Evolutionary conservation across 208 protist genomes (phyloP).

Genomic region (Herpetomonas samuelpessoai): DNA sequence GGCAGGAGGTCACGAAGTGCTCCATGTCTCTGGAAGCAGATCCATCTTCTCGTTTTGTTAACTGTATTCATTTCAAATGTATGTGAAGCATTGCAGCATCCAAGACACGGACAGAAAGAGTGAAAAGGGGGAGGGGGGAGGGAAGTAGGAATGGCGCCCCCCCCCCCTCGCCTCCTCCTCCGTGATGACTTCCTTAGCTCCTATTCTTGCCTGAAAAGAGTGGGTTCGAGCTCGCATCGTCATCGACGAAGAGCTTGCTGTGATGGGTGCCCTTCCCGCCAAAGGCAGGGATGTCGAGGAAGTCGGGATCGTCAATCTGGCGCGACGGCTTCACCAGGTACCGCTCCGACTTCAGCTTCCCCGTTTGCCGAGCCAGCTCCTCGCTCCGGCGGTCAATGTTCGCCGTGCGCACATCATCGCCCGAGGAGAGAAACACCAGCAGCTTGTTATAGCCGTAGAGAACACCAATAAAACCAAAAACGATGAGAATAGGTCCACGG

Average conservation of each 20-base stretch:
- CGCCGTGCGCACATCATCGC: constrained; percentile 28
- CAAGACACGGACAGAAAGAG: constrained; percentile 7
- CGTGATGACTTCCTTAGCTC: constrained; percentile 3
- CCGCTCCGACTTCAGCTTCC: constrained; percentile 61
- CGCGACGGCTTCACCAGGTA: constrained; percentile 68
- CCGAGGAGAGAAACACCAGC: constrained; percentile 35
- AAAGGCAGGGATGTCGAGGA: constrained; percentile 63
- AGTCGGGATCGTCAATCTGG: constrained; percentile 81
- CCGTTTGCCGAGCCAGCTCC: constrained; percentile 32
- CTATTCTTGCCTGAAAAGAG: constrained; percentile 16
- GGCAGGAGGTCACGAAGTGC: too few species aligned
- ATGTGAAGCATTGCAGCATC: constrained; percentile 1
- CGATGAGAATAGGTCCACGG: constrained; percentile 27
- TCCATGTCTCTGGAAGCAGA: not conserved
- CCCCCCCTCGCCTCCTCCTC: not conserved
- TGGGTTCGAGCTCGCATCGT: constrained; percentile 24
- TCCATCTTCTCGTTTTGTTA: constrained; percentile 8
- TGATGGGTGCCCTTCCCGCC: constrained; percentile 59
- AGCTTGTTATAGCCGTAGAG: constrained; percentile 53
- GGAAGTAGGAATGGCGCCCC: too few species aligned
- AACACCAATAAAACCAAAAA: constrained; percentile 22
- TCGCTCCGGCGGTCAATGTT: constrained; percentile 48
- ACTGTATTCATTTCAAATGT: constrained; percentile 1
- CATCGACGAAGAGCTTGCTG: constrained; percentile 56
- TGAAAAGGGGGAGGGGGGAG: constrained; percentile 1